Conservation (phyloP, 768 basidiomycete species). For the Phanerodontia chrysosporium region DNA sequence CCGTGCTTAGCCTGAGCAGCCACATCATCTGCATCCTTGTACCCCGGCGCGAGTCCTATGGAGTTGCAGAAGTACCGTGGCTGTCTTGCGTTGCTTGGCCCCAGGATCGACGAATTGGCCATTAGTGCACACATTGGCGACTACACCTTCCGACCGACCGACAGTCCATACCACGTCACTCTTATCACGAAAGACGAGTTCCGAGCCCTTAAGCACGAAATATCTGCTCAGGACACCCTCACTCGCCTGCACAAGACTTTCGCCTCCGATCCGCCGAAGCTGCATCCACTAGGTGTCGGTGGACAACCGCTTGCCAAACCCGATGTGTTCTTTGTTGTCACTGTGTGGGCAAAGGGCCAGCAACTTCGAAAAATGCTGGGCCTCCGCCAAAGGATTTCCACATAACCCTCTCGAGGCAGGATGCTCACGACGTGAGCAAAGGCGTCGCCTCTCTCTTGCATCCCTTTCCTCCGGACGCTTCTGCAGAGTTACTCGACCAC, state of each 20-base stretch:
- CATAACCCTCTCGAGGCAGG: slow-evolving; percentile 41
- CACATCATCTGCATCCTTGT: no score
- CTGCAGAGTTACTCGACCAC: slow-evolving; percentile 40
- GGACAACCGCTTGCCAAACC: slow-evolving; percentile 2
- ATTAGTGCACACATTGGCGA: background rate
- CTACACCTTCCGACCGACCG: slow-evolving; percentile 1
- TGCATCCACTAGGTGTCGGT: slow-evolving; percentile 18
- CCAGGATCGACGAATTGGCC: slow-evolving; percentile 7
- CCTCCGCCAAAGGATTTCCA: slow-evolving; percentile 53
- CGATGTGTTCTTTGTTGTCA: slow-evolving; percentile 38
- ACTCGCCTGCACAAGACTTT: slow-evolving; percentile 1
- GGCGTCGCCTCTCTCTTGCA: slow-evolving; percentile 42
- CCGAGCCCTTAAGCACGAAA: slow-evolving; percentile 11
- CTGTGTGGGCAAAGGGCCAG: slow-evolving; percentile 55
- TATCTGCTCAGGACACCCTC: slow-evolving; percentile 12
- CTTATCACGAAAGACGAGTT: slow-evolving; percentile 39
- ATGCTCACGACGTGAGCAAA: slow-evolving; percentile 44
- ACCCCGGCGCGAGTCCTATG: no score
- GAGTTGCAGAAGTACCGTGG: slow-evolving; percentile 9
- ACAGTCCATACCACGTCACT: slow-evolving; percentile 36
- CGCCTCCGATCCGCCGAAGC: slow-evolving; percentile 7
- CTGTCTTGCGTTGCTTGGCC: slow-evolving; percentile 8
- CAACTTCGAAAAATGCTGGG: slow-evolving; percentile 44
- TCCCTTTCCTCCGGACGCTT: slow-evolving; percentile 27
- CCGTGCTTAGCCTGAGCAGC: no score